Base-by-base conservation (phyloP, 805 yeast species). In the Clavispora asparagi region DNA sequence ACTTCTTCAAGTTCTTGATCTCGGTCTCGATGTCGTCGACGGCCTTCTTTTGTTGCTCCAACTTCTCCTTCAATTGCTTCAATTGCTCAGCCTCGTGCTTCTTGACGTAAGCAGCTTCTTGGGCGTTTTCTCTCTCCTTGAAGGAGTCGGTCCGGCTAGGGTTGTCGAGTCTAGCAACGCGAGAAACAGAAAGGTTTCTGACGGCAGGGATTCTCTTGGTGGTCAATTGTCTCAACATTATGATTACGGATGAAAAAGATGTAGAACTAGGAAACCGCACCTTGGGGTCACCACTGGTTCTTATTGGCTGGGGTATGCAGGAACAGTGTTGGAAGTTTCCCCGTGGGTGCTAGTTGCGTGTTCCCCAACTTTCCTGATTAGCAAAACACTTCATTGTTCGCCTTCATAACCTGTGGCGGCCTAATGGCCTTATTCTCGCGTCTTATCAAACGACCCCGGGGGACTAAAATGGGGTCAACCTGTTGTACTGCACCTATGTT, bases 31-130 rank as follows among this genome's bases (percentile, higher is more conserved):
- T 68, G 44, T 76, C 67, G 43, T 68, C 74, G 52, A 79, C 68
- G 52, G 76, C 70, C 52, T 79, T 76, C 76, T 82, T 83, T 65
- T 83, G 94, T 71, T 85, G 76, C 67, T 83, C 80, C 66, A 90
- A 76, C 61, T 85, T 79, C 65, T 85, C 89, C 67, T 76, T 85
- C 67, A 90, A 79, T 42, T 78, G 77, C 62, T 79, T 82, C 65
- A 90, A 76, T 75, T 85, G 89, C 68, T 89, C 96, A 64, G 84
- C 85, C 76, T 92, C 96, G 64, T 86, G 96, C 73, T 88, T 83
- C 71, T 81, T 87, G 69, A 90, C 76, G 74, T 82, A 91, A 60
- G 74, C 76, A 65, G 85, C 89, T 75, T 92, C 99, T 64, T 83
- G 83, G 53, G 96, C 96, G 71, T 80, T 85, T 77, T 94, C 99